phyloP scores from a whole-genome alignment of 1,139 yeast species.

The Hemisphaericaspora subhashii region DNA sequence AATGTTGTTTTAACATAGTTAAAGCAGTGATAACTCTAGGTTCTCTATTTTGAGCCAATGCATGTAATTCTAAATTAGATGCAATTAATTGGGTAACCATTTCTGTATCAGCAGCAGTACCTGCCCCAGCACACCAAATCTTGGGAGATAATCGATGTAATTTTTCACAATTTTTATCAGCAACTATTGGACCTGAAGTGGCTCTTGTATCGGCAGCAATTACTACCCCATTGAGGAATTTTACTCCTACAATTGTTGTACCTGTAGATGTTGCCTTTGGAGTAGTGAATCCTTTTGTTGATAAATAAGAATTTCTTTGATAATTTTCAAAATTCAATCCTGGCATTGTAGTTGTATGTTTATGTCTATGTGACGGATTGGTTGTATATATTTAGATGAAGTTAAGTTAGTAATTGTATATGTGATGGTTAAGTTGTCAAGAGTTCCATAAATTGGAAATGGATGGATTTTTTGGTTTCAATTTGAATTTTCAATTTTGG shows the following conservation, averaged over 20 bases:
- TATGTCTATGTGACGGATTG: neutral
- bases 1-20: constrained; percentile 90
- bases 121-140: constrained; percentile 99
- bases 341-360: constrained; percentile 50
- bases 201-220: constrained; percentile 99
- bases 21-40: constrained; percentile 94
- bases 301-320: constrained; percentile 78
- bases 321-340: constrained; percentile 92
- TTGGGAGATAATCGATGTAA: constrained; percentile 87
- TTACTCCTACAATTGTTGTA: constrained; percentile 96
- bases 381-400: neutral
- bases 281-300: constrained; percentile 67
- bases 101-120: constrained; percentile 99
- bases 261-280: constrained; percentile 97
- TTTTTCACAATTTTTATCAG: constrained; percentile 97
- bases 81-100: constrained; percentile 92
- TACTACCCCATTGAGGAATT: constrained; percentile 88
- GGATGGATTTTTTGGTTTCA: too few species aligned
- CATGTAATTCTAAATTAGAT: constrained; percentile 86
- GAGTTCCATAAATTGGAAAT: too few species aligned
- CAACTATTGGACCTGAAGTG: constrained; percentile 92
- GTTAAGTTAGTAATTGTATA: neutral
- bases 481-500: too few species aligned
- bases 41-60: constrained; percentile 75
- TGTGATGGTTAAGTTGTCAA: too few species aligned